These are phyloP conservation scores for Leccinum angustisporum DNA, from an alignment of 1,284 basidiomycete species.

Conservation along the genomic window DNA sequence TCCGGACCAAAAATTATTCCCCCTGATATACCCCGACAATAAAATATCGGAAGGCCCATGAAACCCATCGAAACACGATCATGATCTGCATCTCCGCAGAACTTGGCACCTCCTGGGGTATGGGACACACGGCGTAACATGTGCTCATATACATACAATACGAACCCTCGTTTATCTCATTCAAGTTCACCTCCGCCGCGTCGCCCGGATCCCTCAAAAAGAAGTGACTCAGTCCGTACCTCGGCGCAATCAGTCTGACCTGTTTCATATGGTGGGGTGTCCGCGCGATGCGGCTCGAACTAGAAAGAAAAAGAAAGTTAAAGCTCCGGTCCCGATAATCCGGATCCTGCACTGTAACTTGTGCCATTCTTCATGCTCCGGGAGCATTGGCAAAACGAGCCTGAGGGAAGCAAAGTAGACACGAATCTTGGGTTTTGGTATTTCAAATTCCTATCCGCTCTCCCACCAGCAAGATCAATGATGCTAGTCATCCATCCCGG, in stretches of 20 bases:
- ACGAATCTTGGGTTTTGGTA: constrained; percentile 23
- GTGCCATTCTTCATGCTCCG: neutral
- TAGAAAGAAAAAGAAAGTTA: constrained; percentile 6
- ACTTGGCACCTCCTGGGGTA: neutral
- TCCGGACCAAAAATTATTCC: constrained; percentile 7
- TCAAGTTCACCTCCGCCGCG: neutral
- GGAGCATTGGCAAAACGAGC: neutral
- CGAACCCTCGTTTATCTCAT: neutral
- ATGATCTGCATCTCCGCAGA: neutral
- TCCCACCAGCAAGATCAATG: neutral
- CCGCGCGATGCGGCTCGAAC: neutral
- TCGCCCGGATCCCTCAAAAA: neutral
- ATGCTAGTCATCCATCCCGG: no score
- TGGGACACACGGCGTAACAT: neutral
- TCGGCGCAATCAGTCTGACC: neutral
- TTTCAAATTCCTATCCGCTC: constrained; percentile 21
- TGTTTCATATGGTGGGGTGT: constrained; percentile 1
- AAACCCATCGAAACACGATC: neutral
- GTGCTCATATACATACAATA: neutral
- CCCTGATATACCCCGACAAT: neutral
- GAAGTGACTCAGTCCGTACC: neutral
- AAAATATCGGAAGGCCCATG: neutral
- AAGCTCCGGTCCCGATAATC: constrained; percentile 7
- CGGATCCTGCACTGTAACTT: neutral
- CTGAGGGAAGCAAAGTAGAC: neutral